Conservation (phyloP, 345 rosid species). For the Hibiscus trionum region DNA sequence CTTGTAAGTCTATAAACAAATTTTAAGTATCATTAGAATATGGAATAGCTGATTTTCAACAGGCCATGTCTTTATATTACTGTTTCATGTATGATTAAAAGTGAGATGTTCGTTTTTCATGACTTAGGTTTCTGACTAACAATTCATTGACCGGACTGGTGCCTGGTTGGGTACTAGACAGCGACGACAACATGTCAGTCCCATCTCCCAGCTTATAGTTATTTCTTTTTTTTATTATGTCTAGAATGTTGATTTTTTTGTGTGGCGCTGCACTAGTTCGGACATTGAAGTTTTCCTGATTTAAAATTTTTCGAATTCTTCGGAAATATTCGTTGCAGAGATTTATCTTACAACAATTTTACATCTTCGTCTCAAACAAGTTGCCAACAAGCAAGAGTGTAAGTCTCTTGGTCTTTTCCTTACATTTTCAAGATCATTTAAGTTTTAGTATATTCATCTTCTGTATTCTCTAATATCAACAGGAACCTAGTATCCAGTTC, state of each 20-base stretch:
- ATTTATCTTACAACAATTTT: slow-evolving; percentile 85
- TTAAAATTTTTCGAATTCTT: not conserved
- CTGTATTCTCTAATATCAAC: slow-evolving; percentile 14
- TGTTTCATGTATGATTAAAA: not conserved
- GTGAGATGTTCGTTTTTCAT: not conserved
- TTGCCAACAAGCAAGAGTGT: slow-evolving; percentile 44
- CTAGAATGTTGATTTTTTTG: not conserved
- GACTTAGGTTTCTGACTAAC: slow-evolving; percentile 58
- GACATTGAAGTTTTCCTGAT: not conserved
- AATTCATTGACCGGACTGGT: slow-evolving; percentile 65
- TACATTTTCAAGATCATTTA: not conserved
- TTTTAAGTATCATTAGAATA: not conserved
- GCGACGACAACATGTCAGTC: slow-evolving; percentile 34
- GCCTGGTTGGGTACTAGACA: slow-evolving; percentile 39
- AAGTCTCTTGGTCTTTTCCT: slow-evolving; percentile 20
- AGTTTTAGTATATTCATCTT: not conserved
- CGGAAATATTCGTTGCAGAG: slow-evolving; percentile 40
- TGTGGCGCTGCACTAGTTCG: not conserved
- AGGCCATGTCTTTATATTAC: not conserved
- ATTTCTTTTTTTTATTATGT: not conserved
- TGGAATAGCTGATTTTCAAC: not conserved
- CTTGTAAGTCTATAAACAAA: slow-evolving; percentile 38
- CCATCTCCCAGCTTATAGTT: not conserved
- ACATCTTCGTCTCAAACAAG: slow-evolving; percentile 27
- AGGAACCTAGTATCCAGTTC: slow-evolving; percentile 69